Conservation (phyloP, 805 yeast species). For the Starmerella geochares region DNA sequence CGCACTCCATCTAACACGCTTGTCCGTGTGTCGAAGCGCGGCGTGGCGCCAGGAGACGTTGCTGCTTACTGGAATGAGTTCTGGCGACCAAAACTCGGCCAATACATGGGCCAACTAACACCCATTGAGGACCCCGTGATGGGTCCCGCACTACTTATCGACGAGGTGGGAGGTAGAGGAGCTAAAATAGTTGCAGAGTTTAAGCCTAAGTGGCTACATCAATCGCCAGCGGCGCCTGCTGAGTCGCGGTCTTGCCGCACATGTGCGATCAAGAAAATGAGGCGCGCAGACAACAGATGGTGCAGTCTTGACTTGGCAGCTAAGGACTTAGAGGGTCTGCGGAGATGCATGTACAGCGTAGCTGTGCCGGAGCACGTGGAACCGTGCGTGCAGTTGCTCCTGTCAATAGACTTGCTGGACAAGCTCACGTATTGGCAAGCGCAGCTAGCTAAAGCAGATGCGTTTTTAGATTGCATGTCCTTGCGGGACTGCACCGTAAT, state of each 20-base stretch:
- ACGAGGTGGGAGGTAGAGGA: constrained; percentile 22
- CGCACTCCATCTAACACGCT: constrained; percentile 4
- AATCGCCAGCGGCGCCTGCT: constrained; percentile 35
- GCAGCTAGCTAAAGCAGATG: neutral
- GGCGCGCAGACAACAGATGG: constrained; percentile 31
- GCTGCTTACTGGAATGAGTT: constrained; percentile 25
- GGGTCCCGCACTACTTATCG: constrained; percentile 19
- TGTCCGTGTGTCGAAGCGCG: constrained; percentile 30
- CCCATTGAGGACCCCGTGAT: constrained; percentile 8
- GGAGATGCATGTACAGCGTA: constrained; percentile 2
- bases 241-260: constrained; percentile 42
- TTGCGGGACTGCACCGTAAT: constrained; percentile 49
- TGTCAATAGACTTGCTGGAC: constrained; percentile 20
- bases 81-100: constrained; percentile 20
- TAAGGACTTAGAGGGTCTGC: constrained; percentile 20
- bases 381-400: constrained; percentile 19
- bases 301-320: constrained; percentile 42
- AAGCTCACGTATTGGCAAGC: constrained; percentile 29
- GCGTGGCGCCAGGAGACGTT: constrained; percentile 35
- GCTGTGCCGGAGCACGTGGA: constrained; percentile 6
- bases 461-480: constrained; percentile 35
- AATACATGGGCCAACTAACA: constrained; percentile 18
- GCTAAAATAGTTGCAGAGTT: constrained; percentile 36
- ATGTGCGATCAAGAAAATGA: constrained; percentile 41
- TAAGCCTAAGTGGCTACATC: constrained; percentile 54